Conservation (phyloP, 768 basidiomycete species). For the Lepiota brunneoincarnata region DNA sequence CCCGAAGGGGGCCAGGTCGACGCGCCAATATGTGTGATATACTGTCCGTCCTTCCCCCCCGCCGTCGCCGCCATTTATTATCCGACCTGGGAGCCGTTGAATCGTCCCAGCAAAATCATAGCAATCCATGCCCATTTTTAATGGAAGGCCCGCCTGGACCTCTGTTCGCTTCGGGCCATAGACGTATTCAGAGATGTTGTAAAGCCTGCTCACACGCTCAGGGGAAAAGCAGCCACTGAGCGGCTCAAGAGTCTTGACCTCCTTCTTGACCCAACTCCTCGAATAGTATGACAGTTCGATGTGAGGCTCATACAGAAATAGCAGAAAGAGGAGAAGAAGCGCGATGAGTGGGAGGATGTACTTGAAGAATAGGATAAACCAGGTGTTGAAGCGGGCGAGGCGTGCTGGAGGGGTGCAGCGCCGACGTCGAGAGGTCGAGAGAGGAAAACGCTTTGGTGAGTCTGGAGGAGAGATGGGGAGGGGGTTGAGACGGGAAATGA, state of each 20-base stretch:
- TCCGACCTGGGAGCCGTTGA: conserved; percentile 23
- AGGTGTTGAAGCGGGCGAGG: conserved; percentile 23
- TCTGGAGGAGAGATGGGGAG: conserved; percentile 13
- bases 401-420: not conserved
- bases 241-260: conserved; percentile 64
- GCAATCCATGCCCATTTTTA: conserved; percentile 84
- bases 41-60: conserved; percentile 48
- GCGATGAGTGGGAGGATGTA: conserved; percentile 35
- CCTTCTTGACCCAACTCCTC: conserved; percentile 68
- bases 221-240: conserved; percentile 76
- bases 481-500: conserved; percentile 1
- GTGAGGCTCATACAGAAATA: conserved; percentile 77
- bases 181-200: conserved; percentile 65
- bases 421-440: conserved; percentile 8
- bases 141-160: conserved; percentile 76
- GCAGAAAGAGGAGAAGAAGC: conserved; percentile 41
- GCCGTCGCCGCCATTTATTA: not conserved
- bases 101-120: conserved; percentile 91
- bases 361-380: conserved; percentile 34
- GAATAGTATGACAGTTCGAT: conserved; percentile 81
- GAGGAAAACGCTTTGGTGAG: not conserved
- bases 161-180: conserved; percentile 65
- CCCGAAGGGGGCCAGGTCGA: conserved; percentile 79
- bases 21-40: conserved; percentile 94
- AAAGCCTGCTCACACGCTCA: conserved; percentile 53